phyloP scores from a whole-genome alignment of 2,329 filamentous ascomycete species.

The Coniochaeta sp. region DNA sequence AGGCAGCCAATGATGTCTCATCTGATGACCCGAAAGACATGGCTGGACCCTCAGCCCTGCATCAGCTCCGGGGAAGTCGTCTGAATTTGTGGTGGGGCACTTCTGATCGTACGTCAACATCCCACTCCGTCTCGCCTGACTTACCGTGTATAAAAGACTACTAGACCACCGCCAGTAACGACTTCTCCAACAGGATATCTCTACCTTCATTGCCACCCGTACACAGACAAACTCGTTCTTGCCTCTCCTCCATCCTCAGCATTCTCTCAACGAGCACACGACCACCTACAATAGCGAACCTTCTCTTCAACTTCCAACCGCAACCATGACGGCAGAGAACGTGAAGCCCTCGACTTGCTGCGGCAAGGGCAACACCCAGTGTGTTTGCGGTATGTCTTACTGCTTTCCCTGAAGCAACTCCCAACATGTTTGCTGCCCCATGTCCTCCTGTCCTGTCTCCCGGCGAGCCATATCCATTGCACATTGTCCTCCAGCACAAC shows the following conservation, averaged over 20 bases:
- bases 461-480: neutral
- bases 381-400: constrained; percentile 47
- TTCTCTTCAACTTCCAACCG: constrained; percentile 2
- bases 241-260: neutral
- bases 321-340: constrained; percentile 22
- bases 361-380: constrained; percentile 43
- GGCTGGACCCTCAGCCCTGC: neutral
- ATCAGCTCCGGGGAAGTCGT: neutral
- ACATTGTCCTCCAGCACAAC: neutral
- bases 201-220: neutral
- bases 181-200: neutral
- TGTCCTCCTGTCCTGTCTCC: neutral
- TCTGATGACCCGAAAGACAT: neutral
- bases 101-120: neutral
- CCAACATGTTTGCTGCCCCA: neutral
- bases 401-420: neutral
- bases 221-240: neutral
- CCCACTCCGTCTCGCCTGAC: neutral
- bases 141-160: neutral
- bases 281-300: neutral
- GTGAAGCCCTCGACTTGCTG: constrained; percentile 44
- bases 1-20: constrained; percentile 4
- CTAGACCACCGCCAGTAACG: neutral
- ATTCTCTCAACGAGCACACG: neutral
- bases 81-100: neutral